Percentiles rank a stretch among this genome's conserved stretches.
These are phyloP conservation scores for Yarrowia divulgata DNA, from an alignment of 805 yeast genomes.

Conservation along the genomic window DNA sequence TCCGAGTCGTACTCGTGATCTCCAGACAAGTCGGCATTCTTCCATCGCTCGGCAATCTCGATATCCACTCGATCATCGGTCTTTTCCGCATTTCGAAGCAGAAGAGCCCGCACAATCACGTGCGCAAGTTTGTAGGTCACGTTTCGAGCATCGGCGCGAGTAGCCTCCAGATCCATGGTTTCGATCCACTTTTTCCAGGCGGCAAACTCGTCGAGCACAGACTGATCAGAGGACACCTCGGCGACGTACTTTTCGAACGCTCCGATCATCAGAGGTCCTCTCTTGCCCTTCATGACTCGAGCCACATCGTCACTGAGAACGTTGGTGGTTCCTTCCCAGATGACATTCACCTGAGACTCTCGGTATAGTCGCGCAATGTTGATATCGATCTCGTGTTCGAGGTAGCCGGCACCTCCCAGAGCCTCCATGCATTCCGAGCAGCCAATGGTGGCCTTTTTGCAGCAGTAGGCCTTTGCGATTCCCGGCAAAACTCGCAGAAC, in stretches of 20 bases:
- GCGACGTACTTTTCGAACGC: constrained; percentile 25
- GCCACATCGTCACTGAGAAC: constrained; percentile 47
- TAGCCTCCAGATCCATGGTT: constrained; percentile 15
- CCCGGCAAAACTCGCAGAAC: constrained; percentile 47
- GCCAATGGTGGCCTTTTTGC: constrained; percentile 46
- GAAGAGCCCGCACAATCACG: constrained; percentile 3
- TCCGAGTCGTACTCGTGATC: background rate
- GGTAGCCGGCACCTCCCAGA: constrained; percentile 49
- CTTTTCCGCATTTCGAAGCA: constrained; percentile 9
- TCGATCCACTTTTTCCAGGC: constrained; percentile 14
- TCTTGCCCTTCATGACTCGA: constrained; percentile 40
- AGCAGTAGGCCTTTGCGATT: constrained; percentile 45
- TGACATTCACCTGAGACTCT: constrained; percentile 49
- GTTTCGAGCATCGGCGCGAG: constrained; percentile 33
- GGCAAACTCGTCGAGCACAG: background rate
- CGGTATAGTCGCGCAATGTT: constrained; percentile 47
- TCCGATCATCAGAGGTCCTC: constrained; percentile 4
- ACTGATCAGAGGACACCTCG: background rate
- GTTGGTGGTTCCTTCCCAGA: constrained; percentile 51
- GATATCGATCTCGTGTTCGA: constrained; percentile 48
- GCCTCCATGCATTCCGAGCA: constrained; percentile 50
- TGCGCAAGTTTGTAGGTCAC: constrained; percentile 29
- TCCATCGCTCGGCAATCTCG: constrained; percentile 23
- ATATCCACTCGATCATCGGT: constrained; percentile 3
- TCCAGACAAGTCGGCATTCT: background rate